Evolutionary conservation across 352 stramenopile genomes (phyloP), one percentile per base, ranked within the genome.

Genomic region (Albugo candida): DNA sequence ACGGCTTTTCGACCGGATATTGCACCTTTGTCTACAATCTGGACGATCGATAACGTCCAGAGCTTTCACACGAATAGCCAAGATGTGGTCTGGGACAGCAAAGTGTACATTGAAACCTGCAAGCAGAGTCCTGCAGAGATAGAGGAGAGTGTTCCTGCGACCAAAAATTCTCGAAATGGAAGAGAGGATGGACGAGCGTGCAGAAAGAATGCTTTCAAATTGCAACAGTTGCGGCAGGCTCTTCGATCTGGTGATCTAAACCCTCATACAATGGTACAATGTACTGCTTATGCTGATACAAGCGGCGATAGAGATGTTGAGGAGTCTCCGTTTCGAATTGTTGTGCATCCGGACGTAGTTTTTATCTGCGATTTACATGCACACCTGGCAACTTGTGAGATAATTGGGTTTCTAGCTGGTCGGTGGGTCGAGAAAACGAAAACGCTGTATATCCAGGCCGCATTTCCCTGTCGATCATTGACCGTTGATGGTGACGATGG

Each of bases 401-500:
- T 97, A 45, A 97, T 97, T 48, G 91, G 91, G 0, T 94, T 96
- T 46, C 55, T 97, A 34, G 91, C 79, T 45, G 91, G 91, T 1
- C 68, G 72, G n/a, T 97, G 83, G 72, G 71, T 94, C 50, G 59
- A 70, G 51, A 54, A 20, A 5, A 76, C 64, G 13, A 84, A 86
- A 43, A 92, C 61, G 1, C 57, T 97, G 48, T 92, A 87, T 52
- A 85, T 97, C 36, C 83, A 96, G 64, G 82, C 81, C 16, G 83
- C 91, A 6, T 96, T 96, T 58, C 91, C 91, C 5, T 96, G 91
- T 54, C 78, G 81, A 13, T 88, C 82, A 16, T 72, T 92, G 13
- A 65, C 80, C 49, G 88, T 93, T 55, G 64, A 83, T 42, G 85
- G 89, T 14, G 72, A 94, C 41, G 77, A 93, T 55, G 88, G 88